A percentile compares a stretch with the other conserved stretches of the same genome.
phyloP scores from a whole-genome alignment of 495 filamentous ascomycete genomes.

The Talaromyces borbonicus region DNA sequence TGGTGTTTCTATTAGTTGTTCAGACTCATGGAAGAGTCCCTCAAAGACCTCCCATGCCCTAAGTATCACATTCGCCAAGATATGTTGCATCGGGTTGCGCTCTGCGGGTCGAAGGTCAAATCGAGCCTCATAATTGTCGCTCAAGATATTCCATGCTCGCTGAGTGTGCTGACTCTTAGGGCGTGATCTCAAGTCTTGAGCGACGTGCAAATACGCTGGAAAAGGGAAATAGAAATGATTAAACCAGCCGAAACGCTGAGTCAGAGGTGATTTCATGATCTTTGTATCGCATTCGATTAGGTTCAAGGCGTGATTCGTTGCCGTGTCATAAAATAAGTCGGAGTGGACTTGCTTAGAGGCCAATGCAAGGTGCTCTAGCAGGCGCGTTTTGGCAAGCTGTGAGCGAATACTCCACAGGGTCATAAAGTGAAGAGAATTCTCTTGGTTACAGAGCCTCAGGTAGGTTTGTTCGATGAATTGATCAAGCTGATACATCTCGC shows the following conservation, averaged over 20 bases:
- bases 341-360: conserved; percentile 14
- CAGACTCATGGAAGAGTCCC: conserved; percentile 11
- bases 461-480: conserved; percentile 37
- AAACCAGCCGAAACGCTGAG: conserved; percentile 37
- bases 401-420: conserved; percentile 40
- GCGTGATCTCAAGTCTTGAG: conserved; percentile 32
- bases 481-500: conserved; percentile 28
- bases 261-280: conserved; percentile 36
- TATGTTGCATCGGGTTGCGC: conserved; percentile 26
- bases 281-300: conserved; percentile 42
- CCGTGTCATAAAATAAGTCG: conserved; percentile 24
- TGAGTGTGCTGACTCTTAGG: conserved; percentile 22
- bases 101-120: conserved; percentile 11
- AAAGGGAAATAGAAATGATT: conserved; percentile 41
- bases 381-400: conserved; percentile 32
- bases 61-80: conserved; percentile 36
- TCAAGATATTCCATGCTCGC: conserved; percentile 38
- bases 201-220: conserved; percentile 39
- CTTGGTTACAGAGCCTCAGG: conserved; percentile 34
- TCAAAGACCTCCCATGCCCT: conserved; percentile 34
- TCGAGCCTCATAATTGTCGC: conserved; percentile 38
- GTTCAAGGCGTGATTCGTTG: conserved; percentile 27
- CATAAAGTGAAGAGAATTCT: conserved; percentile 44
- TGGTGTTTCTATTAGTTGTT: conserved; percentile 19
- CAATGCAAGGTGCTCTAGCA: conserved; percentile 37